Percentiles rank a stretch among this genome's conserved stretches.
Evolutionary conservation across 805 yeast species (phyloP).

Genomic region (Tanozyma kutaoensis): DNA sequence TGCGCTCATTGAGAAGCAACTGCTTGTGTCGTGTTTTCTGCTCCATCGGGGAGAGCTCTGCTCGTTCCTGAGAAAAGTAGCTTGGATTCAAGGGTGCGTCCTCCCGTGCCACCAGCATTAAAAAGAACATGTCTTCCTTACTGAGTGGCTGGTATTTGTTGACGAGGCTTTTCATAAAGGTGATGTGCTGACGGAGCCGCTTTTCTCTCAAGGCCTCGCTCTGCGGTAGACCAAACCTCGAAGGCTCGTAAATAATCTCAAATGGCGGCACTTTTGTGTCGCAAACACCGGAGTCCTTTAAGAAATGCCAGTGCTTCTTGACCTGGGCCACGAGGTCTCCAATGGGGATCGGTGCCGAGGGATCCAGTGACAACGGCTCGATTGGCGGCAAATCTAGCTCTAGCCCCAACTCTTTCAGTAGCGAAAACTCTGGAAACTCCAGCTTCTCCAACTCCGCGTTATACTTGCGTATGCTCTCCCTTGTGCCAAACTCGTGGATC

Average conservation of each 20-base stretch:
- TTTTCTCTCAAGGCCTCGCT: conserved; percentile 14
- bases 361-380: too few species aligned
- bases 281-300: conserved; percentile 10
- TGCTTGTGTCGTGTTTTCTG: conserved; percentile 10
- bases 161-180: conserved; percentile 10
- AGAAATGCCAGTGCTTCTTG: conserved; percentile 9
- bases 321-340: conserved; percentile 4
- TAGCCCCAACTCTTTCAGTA: conserved; percentile 3
- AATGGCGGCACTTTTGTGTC: conserved; percentile 14
- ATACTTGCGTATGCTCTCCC: conserved; percentile 5
- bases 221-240: conserved; percentile 16
- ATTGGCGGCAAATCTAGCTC: background rate
- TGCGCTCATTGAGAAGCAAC: conserved; percentile 16
- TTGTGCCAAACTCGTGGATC: conserved; percentile 11
- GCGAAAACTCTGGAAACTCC: conserved; percentile 4
- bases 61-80: conserved; percentile 9
- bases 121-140: conserved; percentile 5
- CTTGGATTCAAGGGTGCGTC: conserved; percentile 5
- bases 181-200: conserved; percentile 11
- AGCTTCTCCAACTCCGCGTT: conserved; percentile 3
- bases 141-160: conserved; percentile 10
- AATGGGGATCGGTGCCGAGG: background rate
- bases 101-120: conserved; percentile 7
- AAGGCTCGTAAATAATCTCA: conserved; percentile 18
- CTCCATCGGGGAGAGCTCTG: conserved; percentile 7